A percentile compares a stretch with the other conserved stretches of the same genome.
phyloP scores from a whole-genome alignment of 257 asterid genomes.

The Handroanthus guayacan region DNA sequence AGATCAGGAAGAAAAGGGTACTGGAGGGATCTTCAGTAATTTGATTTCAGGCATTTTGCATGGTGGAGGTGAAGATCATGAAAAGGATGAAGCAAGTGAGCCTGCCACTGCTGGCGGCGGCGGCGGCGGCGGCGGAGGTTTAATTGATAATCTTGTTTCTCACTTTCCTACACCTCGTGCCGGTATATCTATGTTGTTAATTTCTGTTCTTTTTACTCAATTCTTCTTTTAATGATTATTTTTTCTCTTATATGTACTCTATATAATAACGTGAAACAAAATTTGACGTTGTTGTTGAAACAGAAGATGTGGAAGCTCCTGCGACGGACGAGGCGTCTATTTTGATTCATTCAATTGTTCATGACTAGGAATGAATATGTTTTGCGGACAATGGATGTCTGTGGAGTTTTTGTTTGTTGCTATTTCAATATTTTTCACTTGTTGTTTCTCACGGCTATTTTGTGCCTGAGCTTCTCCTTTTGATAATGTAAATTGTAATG shows the following conservation, averaged over 20 bases:
- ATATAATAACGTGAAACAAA: not conserved
- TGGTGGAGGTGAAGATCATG: conserved; percentile 30
- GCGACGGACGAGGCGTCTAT: conserved; percentile 78
- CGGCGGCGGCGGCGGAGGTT: conserved; percentile 39
- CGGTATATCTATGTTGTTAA: conserved; percentile 35
- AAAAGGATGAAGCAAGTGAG: not conserved
- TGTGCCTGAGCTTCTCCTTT: no score
- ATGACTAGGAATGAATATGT: conserved; percentile 46
- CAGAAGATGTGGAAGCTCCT: conserved; percentile 58
- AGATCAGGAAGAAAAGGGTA: not conserved
- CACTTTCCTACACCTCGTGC: conserved; percentile 56
- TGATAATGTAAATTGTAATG: no score
- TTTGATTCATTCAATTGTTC: conserved; percentile 74
- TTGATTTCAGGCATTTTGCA: conserved; percentile 52
- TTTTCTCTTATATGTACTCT: not conserved
- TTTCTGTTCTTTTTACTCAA: not conserved
- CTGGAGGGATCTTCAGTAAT: conserved; percentile 49
- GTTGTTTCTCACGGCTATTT: no score
- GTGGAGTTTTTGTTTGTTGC: not conserved
- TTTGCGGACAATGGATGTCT: no score
- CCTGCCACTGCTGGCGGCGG: conserved; percentile 2
- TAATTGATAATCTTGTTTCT: conserved; percentile 49
- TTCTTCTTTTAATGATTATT: not conserved
- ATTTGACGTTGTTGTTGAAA: conserved; percentile 28
- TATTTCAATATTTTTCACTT: not conserved